These are phyloP conservation scores for Colletotrichum scovillei DNA, from an alignment of 2,329 filamentous ascomycete species.

Conservation along the genomic window DNA sequence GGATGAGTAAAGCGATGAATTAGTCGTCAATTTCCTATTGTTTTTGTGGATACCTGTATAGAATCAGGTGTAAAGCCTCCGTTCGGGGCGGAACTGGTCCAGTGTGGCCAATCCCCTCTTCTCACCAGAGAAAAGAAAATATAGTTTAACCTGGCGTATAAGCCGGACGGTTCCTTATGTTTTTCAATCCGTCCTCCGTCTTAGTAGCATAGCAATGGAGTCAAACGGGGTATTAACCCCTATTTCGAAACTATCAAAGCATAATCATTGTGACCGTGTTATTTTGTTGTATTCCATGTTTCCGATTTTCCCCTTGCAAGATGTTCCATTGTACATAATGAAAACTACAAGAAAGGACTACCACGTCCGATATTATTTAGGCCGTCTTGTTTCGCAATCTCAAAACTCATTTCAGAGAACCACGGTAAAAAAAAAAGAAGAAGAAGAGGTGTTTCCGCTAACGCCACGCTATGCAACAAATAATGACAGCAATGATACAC, in stretches of 20 bases:
- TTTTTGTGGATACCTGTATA: conserved; percentile 13
- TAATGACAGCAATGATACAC: conserved; percentile 5
- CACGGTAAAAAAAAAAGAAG: no score
- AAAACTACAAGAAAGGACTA: background rate
- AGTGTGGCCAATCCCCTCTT: background rate
- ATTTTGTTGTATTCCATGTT: background rate
- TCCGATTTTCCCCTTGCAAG: background rate
- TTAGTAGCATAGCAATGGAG: conserved; percentile 21
- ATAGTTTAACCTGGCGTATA: no score
- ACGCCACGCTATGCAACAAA: conserved; percentile 31
- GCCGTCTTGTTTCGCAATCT: background rate
- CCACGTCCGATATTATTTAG: background rate
- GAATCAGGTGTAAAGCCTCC: background rate
- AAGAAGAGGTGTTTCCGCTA: background rate
- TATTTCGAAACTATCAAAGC: background rate
- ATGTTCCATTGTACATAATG: background rate
- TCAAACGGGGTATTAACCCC: background rate
- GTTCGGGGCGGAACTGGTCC: no score
- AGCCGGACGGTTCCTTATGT: background rate
- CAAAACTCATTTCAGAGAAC: background rate
- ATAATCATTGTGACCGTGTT: background rate
- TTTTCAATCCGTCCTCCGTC: background rate
- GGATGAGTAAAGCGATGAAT: conserved; percentile 19
- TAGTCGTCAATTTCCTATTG: background rate
- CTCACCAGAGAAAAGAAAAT: background rate